A percentile compares a stretch with the other conserved stretches of the same genome.
Evolutionary conservation across 2,329 filamentous ascomycete genomes (phyloP).

Genomic region (Claviceps pazoutovae): DNA sequence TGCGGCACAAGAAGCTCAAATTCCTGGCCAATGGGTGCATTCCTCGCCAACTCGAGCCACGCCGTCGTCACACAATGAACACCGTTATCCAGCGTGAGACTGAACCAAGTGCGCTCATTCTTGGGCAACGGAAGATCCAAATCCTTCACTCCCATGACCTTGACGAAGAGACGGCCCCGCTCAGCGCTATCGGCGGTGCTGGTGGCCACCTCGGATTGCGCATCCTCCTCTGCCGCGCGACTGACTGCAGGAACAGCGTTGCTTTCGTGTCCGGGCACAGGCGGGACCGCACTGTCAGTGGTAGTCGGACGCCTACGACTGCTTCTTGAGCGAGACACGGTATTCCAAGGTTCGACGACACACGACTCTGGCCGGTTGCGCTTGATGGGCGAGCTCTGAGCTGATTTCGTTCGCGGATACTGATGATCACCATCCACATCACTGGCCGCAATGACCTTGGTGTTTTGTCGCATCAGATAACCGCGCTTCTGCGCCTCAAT

Average conservation of each 20-base stretch:
- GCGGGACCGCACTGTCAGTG: constrained; percentile 53
- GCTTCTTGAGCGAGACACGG: constrained; percentile 54
- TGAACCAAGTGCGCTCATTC: constrained; percentile 87
- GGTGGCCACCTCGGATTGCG: constrained; percentile 38
- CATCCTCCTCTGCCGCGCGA: constrained; percentile 56
- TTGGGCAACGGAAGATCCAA: constrained; percentile 81
- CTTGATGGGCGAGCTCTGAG: constrained; percentile 57
- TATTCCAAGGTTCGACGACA: constrained; percentile 96
- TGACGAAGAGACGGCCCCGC: constrained; percentile 84
- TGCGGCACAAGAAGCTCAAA: constrained; percentile 96
- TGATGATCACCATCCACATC: constrained; percentile 53
- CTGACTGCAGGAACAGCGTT: constrained; percentile 53
- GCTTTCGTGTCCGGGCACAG: constrained; percentile 77
- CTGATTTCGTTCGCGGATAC: constrained; percentile 41
- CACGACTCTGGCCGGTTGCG: constrained; percentile 77
- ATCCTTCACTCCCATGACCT: constrained; percentile 96
- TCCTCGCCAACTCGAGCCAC: constrained; percentile 83
- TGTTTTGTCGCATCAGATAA: constrained; percentile 97
- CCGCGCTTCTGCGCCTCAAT: constrained; percentile 98
- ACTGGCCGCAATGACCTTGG: constrained; percentile 89
- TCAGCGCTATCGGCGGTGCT: constrained; percentile 69
- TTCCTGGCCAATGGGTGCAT: constrained; percentile 90
- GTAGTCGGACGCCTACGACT: constrained; percentile 35
- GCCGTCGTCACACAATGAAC: constrained; percentile 95
- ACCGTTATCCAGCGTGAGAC: constrained; percentile 93